These are phyloP conservation scores for Citrus maxima DNA, from an alignment of 345 rosid genomes.

Conservation along the genomic window DNA sequence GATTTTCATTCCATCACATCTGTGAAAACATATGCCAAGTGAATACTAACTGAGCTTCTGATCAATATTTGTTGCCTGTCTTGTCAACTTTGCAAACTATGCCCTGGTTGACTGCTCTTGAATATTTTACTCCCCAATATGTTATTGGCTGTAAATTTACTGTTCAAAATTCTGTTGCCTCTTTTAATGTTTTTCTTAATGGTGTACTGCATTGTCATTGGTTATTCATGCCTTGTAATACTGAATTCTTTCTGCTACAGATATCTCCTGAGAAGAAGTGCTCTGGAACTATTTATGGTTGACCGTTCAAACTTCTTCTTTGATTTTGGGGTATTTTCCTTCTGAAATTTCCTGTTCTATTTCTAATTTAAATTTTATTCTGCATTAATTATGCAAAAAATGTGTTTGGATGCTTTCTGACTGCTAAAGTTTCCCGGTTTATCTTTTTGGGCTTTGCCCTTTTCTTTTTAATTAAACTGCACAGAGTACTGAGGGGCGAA, in stretches of 20 bases:
- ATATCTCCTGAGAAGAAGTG: constrained; percentile 93
- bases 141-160: not conserved
- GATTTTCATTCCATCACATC: not conserved
- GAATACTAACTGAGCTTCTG: not conserved
- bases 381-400: constrained; percentile 1
- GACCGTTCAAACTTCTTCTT: constrained; percentile 96
- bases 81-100: not conserved
- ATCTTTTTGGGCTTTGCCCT: not conserved
- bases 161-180: not conserved
- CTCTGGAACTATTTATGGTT: constrained; percentile 94
- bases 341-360: constrained; percentile 8
- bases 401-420: not conserved
- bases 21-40: not conserved
- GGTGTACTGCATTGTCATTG: constrained; percentile 12
- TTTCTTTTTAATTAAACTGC: constrained; percentile 15
- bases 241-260: constrained; percentile 36
- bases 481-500: constrained; percentile 82
- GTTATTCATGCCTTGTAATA: constrained; percentile 15
- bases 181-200: not conserved
- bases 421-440: not conserved
- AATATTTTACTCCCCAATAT: not conserved
- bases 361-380: not conserved
- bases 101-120: not conserved
- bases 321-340: constrained; percentile 82
- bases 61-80: not conserved